phyloP scores from a whole-genome alignment of 805 yeast species.

The Zygosaccharomyces bailii region DNA sequence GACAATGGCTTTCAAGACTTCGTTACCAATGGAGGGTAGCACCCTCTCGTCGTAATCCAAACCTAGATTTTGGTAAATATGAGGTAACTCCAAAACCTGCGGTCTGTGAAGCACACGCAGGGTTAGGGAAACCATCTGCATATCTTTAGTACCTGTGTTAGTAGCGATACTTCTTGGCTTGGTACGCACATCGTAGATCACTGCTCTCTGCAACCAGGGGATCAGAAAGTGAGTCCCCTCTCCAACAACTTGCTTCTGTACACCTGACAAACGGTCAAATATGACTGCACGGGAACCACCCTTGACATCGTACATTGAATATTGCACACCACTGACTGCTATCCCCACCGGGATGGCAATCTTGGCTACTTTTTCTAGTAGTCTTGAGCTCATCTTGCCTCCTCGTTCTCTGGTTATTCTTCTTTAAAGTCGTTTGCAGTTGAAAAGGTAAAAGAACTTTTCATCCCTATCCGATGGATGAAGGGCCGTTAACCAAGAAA shows the following conservation, averaged over 20 bases:
- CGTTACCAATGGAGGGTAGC: conserved; percentile 88
- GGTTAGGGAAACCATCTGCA: conserved; percentile 92
- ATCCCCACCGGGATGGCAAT: conserved; percentile 72
- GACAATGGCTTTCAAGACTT: conserved; percentile 81
- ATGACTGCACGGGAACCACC: conserved; percentile 97
- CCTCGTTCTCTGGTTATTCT: neutral
- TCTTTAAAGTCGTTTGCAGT: neutral
- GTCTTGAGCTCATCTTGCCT: conserved; percentile 19
- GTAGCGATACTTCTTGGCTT: conserved; percentile 91
- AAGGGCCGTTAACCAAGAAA: neutral
- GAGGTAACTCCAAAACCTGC: conserved; percentile 75
- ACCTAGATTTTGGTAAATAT: conserved; percentile 87
- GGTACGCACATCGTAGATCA: conserved; percentile 90
- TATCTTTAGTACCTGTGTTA: conserved; percentile 94
- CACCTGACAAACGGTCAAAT: conserved; percentile 88
- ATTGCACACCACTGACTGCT: conserved; percentile 67
- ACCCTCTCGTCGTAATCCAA: conserved; percentile 93
- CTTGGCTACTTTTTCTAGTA: conserved; percentile 31
- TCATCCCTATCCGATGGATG: conserved; percentile 6
- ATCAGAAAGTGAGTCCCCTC: conserved; percentile 95
- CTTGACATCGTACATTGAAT: conserved; percentile 87
- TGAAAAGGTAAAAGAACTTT: conserved; percentile 1
- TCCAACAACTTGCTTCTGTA: conserved; percentile 81
- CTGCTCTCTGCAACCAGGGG: conserved; percentile 94
- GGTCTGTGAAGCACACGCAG: conserved; percentile 93